phyloP scores from a whole-genome alignment of 768 basidiomycete genomes.

The Mrakia gelida region DNA sequence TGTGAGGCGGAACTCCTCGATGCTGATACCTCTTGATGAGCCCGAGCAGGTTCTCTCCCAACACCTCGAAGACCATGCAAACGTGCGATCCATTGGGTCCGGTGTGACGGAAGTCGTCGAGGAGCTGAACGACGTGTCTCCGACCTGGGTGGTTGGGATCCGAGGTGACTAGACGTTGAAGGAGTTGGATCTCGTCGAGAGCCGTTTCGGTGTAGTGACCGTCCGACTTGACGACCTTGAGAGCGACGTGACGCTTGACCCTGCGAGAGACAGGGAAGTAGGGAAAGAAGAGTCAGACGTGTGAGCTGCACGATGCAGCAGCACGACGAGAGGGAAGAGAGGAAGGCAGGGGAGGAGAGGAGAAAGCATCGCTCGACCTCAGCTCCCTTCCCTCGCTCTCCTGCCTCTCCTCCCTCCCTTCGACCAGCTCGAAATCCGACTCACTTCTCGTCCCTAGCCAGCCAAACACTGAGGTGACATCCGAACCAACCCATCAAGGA shows the following conservation, averaged over 20 bases:
- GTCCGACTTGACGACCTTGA: conserved; percentile 98
- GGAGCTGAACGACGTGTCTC: conserved; percentile 92
- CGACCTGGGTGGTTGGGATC: conserved; percentile 75
- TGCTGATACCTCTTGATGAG: conserved; percentile 98
- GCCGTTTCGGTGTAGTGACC: conserved; percentile 96
- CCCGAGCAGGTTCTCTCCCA: conserved; percentile 90
- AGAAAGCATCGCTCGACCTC: background rate
- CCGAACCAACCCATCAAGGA: no score
- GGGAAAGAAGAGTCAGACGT: background rate
- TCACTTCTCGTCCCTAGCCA: conserved; percentile 45
- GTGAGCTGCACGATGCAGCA: background rate
- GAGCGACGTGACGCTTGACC: conserved; percentile 90
- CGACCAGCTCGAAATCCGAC: conserved; percentile 32
- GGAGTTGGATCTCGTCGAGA: conserved; percentile 95
- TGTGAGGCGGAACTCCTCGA: conserved; percentile 87
- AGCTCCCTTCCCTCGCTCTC: background rate
- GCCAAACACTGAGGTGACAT: conserved; percentile 38
- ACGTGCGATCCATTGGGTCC: conserved; percentile 96
- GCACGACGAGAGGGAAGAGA: conserved; percentile 23
- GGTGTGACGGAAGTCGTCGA: conserved; percentile 94
- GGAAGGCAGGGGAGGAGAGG: background rate
- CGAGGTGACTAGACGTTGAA: conserved; percentile 89
- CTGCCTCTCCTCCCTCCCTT: background rate
- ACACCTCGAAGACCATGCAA: conserved; percentile 99
- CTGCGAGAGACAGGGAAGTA: conserved; percentile 48